These are phyloP conservation scores for Aaosphaeria pasadenensis DNA, from an alignment of 2,329 filamentous ascomycete species.

Conservation along the genomic window DNA sequence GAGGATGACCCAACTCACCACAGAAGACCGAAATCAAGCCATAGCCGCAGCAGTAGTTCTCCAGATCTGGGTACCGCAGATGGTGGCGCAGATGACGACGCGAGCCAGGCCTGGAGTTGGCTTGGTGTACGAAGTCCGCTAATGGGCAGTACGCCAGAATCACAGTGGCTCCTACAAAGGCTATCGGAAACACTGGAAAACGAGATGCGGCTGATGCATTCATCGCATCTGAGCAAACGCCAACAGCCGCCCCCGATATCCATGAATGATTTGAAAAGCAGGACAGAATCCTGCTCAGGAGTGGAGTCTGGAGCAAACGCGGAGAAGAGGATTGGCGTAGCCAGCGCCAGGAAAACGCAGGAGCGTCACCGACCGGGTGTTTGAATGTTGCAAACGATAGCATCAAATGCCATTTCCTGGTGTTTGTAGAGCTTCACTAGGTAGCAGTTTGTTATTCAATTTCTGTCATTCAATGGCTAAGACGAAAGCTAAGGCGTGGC, in stretches of 20 bases:
- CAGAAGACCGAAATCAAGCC: slow-evolving; percentile 21
- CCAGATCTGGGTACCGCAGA: slow-evolving; percentile 32
- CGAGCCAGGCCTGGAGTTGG: slow-evolving; percentile 70
- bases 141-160: slow-evolving; percentile 66
- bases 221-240: slow-evolving; percentile 8
- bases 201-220: slow-evolving; percentile 31
- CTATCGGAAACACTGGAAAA: slow-evolving; percentile 55
- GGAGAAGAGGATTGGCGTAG: slow-evolving; percentile 3
- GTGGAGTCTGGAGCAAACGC: not conserved
- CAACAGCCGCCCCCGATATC: slow-evolving; percentile 31
- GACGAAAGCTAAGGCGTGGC: no score
- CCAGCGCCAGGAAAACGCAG: not conserved
- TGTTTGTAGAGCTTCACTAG: no score
- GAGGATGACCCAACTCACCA: slow-evolving; percentile 40
- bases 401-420: no score
- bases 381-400: no score
- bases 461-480: no score
- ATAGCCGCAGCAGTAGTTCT: slow-evolving; percentile 14
- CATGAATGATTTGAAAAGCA: slow-evolving; percentile 20
- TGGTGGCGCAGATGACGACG: slow-evolving; percentile 5
- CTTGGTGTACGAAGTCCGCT: slow-evolving; percentile 66
- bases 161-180: slow-evolving; percentile 70
- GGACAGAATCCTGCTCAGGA: not conserved
- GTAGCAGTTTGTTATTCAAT: no score
- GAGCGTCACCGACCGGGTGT: no score